phyloP scores from a whole-genome alignment of 1,284 basidiomycete species.

The Boletellus deceptivus region DNA sequence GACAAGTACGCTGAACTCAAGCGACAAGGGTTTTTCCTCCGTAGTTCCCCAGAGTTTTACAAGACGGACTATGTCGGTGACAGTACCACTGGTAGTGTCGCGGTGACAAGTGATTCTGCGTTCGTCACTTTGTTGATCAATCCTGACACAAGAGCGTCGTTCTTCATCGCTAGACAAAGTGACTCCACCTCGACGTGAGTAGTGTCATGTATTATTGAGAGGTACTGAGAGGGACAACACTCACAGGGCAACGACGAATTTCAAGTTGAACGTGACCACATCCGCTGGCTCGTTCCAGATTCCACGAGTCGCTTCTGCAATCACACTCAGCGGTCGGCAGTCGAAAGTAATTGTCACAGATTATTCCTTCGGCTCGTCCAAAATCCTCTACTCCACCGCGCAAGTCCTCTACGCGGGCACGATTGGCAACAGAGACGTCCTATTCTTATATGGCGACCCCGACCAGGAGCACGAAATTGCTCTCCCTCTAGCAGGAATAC shows the following conservation, averaged over 20 bases:
- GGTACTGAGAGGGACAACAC: slow-evolving; percentile 3
- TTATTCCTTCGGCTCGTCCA: slow-evolving; percentile 62
- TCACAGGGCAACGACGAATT: slow-evolving; percentile 46
- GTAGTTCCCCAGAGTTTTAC: slow-evolving; percentile 71
- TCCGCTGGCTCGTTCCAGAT: slow-evolving; percentile 50
- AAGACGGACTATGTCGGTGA: slow-evolving; percentile 75
- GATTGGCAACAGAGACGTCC: slow-evolving; percentile 64
- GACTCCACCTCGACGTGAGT: slow-evolving; percentile 66
- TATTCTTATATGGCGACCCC: slow-evolving; percentile 65
- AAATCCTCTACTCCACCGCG: slow-evolving; percentile 63
- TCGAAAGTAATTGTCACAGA: slow-evolving; percentile 69
- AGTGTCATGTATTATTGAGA: neutral
- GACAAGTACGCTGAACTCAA: slow-evolving; percentile 75
- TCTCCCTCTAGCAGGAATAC: slow-evolving; percentile 46
- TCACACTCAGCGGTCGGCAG: slow-evolving; percentile 64
- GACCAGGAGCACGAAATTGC: slow-evolving; percentile 60
- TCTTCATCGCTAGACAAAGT: slow-evolving; percentile 68
- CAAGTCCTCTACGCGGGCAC: slow-evolving; percentile 63
- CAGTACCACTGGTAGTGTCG: slow-evolving; percentile 48
- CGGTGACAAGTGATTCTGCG: slow-evolving; percentile 47
- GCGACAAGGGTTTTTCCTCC: slow-evolving; percentile 69
- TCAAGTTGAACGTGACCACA: slow-evolving; percentile 57
- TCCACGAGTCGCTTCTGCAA: slow-evolving; percentile 48
- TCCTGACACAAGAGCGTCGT: slow-evolving; percentile 60
- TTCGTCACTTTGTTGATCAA: slow-evolving; percentile 68